Conservation (phyloP, 2,329 filamentous ascomycete species). For the Fusarium temperatum region DNA sequence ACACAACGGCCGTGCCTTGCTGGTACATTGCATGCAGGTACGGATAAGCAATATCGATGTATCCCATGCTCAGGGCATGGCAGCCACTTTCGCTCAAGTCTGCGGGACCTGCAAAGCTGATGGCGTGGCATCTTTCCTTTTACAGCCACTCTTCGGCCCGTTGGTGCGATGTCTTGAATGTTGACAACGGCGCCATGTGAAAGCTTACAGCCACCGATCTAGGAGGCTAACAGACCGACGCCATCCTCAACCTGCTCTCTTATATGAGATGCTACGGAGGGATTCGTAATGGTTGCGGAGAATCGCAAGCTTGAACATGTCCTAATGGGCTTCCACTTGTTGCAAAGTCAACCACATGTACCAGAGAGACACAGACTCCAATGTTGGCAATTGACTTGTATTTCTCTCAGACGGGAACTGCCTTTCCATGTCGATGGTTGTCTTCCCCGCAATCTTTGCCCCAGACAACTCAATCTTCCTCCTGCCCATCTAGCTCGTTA, state of each 20-base stretch:
- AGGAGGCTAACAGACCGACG: slow-evolving; percentile 3
- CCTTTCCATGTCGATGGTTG: neutral
- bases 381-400: neutral
- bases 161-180: slow-evolving; percentile 2
- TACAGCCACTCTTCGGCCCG: slow-evolving; percentile 8
- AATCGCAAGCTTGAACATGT: neutral
- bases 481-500: neutral
- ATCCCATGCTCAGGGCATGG: neutral
- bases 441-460: slow-evolving; percentile 26
- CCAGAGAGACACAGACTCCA: neutral
- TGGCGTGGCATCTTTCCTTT: slow-evolving; percentile 25
- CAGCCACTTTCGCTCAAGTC: slow-evolving; percentile 20
- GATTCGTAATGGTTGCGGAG: neutral
- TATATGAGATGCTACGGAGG: neutral
- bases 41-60: neutral
- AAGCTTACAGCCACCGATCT: neutral
- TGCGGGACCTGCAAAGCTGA: slow-evolving; percentile 6
- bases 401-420: neutral
- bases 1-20: slow-evolving; percentile 1
- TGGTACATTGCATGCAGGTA: slow-evolving; percentile 16
- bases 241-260: neutral
- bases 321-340: neutral
- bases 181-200: neutral
- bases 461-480: slow-evolving; percentile 10
- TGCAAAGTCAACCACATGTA: neutral